Conservation (phyloP, 2,329 filamentous ascomycete species). For the Karstenula rhodostoma region DNA sequence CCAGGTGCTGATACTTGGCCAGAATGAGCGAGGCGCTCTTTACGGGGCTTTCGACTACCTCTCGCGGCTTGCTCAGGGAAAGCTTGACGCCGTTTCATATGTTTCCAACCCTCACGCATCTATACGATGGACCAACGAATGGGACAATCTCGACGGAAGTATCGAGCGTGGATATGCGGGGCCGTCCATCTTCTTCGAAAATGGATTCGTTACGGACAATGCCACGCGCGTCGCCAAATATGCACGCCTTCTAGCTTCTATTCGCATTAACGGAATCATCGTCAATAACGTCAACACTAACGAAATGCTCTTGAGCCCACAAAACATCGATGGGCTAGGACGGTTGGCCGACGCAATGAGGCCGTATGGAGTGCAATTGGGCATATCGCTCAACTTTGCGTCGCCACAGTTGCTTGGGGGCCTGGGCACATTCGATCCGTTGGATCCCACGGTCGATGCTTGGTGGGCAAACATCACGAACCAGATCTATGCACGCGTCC, state of each 20-base stretch:
- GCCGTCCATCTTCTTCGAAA: slow-evolving; percentile 71
- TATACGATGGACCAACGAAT: slow-evolving; percentile 76
- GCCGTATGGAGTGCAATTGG: slow-evolving; percentile 72
- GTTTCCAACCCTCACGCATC: slow-evolving; percentile 66
- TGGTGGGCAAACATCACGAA: slow-evolving; percentile 71
- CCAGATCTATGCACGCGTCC: slow-evolving; percentile 66
- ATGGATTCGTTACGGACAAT: slow-evolving; percentile 65
- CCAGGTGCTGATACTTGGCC: slow-evolving; percentile 66
- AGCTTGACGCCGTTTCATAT: slow-evolving; percentile 58
- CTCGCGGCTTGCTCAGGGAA: slow-evolving; percentile 68
- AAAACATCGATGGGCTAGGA: slow-evolving; percentile 68
- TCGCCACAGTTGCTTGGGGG: slow-evolving; percentile 66
- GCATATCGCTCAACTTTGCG: slow-evolving; percentile 73
- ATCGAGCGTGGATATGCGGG: slow-evolving; percentile 76
- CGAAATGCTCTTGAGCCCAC: slow-evolving; percentile 61
- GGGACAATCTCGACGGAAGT: slow-evolving; percentile 74
- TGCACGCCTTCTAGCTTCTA: slow-evolving; percentile 71
- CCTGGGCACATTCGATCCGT: slow-evolving; percentile 70
- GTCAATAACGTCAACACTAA: slow-evolving; percentile 80
- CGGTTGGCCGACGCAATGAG: slow-evolving; percentile 71
- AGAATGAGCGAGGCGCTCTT: slow-evolving; percentile 72
- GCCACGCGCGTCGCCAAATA: slow-evolving; percentile 68
- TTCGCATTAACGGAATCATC: slow-evolving; percentile 71
- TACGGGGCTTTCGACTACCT: slow-evolving; percentile 76
- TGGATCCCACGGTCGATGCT: slow-evolving; percentile 65